Conservation (phyloP, 73 alveolate species). For the Uronychia setigera region DNA sequence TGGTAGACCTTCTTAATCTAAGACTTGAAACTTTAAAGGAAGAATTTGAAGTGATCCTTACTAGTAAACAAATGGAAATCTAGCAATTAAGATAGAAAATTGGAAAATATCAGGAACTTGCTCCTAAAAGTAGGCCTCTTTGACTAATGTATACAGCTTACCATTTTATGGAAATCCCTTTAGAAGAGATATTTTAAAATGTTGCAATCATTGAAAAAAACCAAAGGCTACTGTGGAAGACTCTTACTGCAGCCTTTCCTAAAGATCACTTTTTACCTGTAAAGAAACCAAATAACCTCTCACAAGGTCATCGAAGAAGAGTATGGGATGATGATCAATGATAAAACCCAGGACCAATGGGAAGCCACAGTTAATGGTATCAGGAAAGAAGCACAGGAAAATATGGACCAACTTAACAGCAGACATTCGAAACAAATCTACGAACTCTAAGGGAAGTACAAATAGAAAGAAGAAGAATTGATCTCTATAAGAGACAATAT, state of each 20-base stretch:
- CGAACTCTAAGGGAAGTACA: background rate
- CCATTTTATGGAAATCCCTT: background rate
- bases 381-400: background rate
- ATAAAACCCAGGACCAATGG: background rate
- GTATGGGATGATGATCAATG: constrained; percentile 1
- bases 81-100: background rate
- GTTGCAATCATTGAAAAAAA: background rate
- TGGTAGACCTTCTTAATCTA: background rate
- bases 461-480: background rate
- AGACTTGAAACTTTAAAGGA: background rate
- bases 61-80: background rate
- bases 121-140: background rate
- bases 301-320: background rate
- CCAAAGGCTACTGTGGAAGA: background rate
- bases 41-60: background rate
- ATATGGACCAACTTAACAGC: background rate
- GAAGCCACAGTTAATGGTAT: background rate
- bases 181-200: background rate
- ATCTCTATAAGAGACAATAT: background rate
- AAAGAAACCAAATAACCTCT: background rate
- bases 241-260: background rate
- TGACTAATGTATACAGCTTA: background rate
- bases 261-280: background rate
- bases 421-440: background rate
- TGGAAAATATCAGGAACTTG: background rate